Base-by-base conservation (phyloP, 768 basidiomycete genomes). In the Boletus sensibilis region DNA sequence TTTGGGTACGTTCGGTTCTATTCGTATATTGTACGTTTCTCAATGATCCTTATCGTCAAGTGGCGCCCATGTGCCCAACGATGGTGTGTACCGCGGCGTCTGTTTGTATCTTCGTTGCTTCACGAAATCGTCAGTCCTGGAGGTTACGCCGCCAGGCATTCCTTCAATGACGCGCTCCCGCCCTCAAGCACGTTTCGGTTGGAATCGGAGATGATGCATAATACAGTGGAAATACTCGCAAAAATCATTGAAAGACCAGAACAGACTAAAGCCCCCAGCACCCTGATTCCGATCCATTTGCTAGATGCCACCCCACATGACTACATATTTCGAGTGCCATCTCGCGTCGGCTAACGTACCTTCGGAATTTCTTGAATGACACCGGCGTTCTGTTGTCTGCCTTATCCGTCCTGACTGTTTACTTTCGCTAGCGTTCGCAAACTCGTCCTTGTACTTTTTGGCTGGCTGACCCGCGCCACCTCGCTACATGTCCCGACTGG, bases 11-110 rank as follows among this genome's bases (percentile, higher is more conserved):
- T 14, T 37, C 25, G 27, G 34, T 25, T 27, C 34, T 34, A n/a
- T 41, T 25, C 13, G 5, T 2, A 41, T 47, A 5, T 34, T 16
- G 29, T 21, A 47, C 14, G 9, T 25, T 34, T 16, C n/a, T 34
- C 12, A 2, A 39, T 27, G 10, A 41, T 16, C 9, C 2, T 27
- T 50, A 8, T 27, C 25, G 25, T 21, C 31, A 33, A 54, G 53
- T 20, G 53, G 53, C 8, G 46, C 53, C n/a, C 53, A 55, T 33
- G 42, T 50, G 53, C 53, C 53, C 21, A 55, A 50, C 33, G 46
- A 55, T 27, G 47, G 53, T 55, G 18, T 16, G 53, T 50, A 35
- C 27, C 4, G n/a, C 7, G 8, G 3, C 7, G 3, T 20, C 33
- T 6, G 13, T 34, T 18, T n/a, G 1, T 44, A 9, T 27, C 23